These are phyloP conservation scores for Diaporthe amygdali DNA, from an alignment of 2,329 filamentous ascomycete genomes.

Conservation along the genomic window DNA sequence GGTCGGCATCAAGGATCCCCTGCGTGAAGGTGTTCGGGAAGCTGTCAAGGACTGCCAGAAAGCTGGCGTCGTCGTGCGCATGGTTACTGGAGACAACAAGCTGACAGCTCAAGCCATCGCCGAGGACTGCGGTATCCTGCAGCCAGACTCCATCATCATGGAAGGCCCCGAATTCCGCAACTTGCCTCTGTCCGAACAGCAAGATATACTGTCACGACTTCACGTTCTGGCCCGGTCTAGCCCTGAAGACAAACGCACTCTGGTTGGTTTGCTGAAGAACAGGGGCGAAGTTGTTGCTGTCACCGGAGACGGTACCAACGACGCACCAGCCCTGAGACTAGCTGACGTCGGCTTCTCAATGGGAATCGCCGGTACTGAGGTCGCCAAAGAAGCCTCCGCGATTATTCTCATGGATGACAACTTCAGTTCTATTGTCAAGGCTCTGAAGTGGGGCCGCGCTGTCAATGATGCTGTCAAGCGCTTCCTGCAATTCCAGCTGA, in stretches of 20 bases:
- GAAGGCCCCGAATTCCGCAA: conserved; percentile 82
- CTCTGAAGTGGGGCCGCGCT: conserved; percentile 79
- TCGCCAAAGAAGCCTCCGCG: conserved; percentile 83
- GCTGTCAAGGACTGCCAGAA: conserved; percentile 76
- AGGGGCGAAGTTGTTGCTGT: conserved; percentile 80
- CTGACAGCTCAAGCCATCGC: conserved; percentile 81
- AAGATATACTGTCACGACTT: conserved; percentile 70
- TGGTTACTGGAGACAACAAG: conserved; percentile 87
- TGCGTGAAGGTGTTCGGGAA: conserved; percentile 75
- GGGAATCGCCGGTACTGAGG: conserved; percentile 83
- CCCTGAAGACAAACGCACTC: conserved; percentile 76
- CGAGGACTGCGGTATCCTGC: conserved; percentile 77
- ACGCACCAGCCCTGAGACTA: conserved; percentile 80
- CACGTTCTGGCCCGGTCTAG: conserved; percentile 77
- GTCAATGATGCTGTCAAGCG: conserved; percentile 81
- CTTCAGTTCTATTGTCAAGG: conserved; percentile 85
- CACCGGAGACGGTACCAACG: conserved; percentile 84
- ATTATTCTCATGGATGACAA: conserved; percentile 91
- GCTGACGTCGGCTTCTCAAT: conserved; percentile 87
- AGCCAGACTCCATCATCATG: conserved; percentile 71
- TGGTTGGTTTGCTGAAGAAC: conserved; percentile 74
- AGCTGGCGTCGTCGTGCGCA: conserved; percentile 80
- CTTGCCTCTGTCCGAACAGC: conserved; percentile 68
- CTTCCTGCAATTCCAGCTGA: conserved; percentile 79
- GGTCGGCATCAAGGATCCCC: conserved; percentile 82